Evolutionary conservation across 2,329 filamentous ascomycete species (phyloP).

Genomic region (Ascochyta lentis): DNA sequence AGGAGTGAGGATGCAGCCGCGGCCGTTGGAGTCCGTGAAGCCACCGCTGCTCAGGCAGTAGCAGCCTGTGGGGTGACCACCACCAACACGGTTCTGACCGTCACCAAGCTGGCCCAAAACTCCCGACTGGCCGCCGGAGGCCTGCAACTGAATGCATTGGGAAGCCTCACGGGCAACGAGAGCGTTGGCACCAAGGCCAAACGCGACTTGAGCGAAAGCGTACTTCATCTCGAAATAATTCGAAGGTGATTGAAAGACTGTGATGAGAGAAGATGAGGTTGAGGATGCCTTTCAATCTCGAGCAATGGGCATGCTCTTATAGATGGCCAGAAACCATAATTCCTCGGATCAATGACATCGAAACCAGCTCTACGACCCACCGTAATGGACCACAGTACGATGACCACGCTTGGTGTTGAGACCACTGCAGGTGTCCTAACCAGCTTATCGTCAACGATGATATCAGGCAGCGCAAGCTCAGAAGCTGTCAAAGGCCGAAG

Average conservation of each 20-base stretch:
- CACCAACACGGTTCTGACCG: constrained; percentile 67
- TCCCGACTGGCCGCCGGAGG: constrained; percentile 50
- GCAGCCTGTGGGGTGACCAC: constrained; percentile 54
- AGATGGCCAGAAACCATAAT: constrained; percentile 2
- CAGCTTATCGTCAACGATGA: constrained; percentile 21
- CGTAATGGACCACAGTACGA: neutral
- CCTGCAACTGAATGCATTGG: constrained; percentile 27
- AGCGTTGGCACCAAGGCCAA: constrained; percentile 33
- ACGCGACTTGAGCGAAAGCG: constrained; percentile 25
- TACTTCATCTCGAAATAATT: constrained; percentile 29
- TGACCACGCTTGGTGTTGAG: constrained; percentile 11
- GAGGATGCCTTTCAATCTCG: neutral
- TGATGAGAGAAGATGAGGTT: neutral
- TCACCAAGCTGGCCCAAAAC: constrained; percentile 65
- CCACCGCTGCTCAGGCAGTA: constrained; percentile 61
- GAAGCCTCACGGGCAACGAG: constrained; percentile 27
- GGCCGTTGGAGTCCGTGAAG: constrained; percentile 62
- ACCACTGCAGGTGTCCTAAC: neutral
- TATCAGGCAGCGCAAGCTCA: constrained; percentile 20
- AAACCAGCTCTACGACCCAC: neutral
- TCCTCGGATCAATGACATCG: constrained; percentile 12
- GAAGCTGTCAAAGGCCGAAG: constrained; percentile 4
- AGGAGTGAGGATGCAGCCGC: constrained; percentile 69
- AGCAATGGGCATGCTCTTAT: neutral
- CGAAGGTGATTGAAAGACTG: constrained; percentile 7